These are phyloP conservation scores for Phytophthora europaea DNA, from an alignment of 352 stramenopile genomes.

Conservation along the genomic window DNA sequence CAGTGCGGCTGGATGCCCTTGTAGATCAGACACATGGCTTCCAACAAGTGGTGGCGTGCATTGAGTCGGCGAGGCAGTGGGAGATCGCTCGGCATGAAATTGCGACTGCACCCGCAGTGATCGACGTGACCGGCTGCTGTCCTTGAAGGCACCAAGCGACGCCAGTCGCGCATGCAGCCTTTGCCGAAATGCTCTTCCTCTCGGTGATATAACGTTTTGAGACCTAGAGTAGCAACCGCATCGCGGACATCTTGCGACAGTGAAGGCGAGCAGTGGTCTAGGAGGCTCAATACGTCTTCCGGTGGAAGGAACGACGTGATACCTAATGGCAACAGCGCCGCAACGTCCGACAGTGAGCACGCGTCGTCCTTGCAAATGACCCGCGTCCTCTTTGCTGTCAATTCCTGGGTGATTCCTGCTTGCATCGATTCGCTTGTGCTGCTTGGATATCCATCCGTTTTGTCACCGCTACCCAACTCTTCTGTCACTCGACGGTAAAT, in stretches of 20 bases:
- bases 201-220: slow-evolving; percentile 30
- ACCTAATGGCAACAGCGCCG: slow-evolving; percentile 22
- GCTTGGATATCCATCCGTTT: too few species aligned
- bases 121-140: slow-evolving; percentile 4
- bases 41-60: slow-evolving; percentile 31
- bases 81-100: slow-evolving; percentile 9
- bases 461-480: too few species aligned
- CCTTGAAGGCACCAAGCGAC: slow-evolving; percentile 24
- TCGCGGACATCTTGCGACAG: slow-evolving; percentile 34
- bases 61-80: slow-evolving; percentile 26
- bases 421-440: slow-evolving; percentile 11
- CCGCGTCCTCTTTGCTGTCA: slow-evolving; percentile 2
- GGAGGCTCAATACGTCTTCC: slow-evolving; percentile 32
- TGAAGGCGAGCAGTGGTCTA: slow-evolving; percentile 19
- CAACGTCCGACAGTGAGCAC: slow-evolving; percentile 23
- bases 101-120: slow-evolving; percentile 11
- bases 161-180: slow-evolving; percentile 32
- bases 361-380: neutral
- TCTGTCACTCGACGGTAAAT: too few species aligned
- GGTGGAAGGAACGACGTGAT: slow-evolving; percentile 32
- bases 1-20: slow-evolving; percentile 37
- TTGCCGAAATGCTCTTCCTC: slow-evolving; percentile 31
- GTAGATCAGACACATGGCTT: slow-evolving; percentile 41
- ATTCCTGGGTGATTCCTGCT: neutral
- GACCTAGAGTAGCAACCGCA: slow-evolving; percentile 33